Conservation (phyloP, 257 asterid species). For the Primulina huaijiensis region DNA sequence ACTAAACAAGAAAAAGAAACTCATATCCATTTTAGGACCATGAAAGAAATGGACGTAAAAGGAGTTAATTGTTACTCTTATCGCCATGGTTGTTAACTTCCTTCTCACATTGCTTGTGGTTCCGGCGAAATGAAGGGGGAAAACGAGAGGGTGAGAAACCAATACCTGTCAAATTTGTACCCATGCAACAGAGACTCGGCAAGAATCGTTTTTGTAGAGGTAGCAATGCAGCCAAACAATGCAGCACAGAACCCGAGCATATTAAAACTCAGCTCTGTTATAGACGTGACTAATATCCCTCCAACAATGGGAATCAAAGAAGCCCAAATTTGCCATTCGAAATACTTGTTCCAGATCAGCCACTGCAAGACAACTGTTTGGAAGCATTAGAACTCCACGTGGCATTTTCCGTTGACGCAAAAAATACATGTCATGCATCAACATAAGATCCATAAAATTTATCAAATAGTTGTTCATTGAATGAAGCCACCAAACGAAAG, state of each 20-base stretch:
- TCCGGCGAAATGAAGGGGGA: background rate
- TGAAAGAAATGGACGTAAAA: background rate
- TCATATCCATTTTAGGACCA: background rate
- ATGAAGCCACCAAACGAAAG: background rate
- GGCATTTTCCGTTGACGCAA: background rate
- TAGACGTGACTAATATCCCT: conserved; percentile 70
- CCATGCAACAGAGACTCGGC: conserved; percentile 79
- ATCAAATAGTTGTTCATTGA: background rate
- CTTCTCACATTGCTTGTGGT: background rate
- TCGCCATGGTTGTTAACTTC: background rate
- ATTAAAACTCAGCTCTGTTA: conserved; percentile 80
- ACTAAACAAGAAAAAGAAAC: background rate
- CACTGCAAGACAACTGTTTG: conserved; percentile 68
- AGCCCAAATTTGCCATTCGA: conserved; percentile 77
- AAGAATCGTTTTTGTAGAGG: conserved; percentile 77
- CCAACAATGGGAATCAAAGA: conserved; percentile 81
- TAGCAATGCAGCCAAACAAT: conserved; percentile 74
- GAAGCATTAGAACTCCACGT: conserved; percentile 20
- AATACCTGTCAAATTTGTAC: conserved; percentile 74
- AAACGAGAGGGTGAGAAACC: background rate
- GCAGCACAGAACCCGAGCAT: conserved; percentile 78
- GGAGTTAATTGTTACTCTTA: background rate
- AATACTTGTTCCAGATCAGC: conserved; percentile 71
- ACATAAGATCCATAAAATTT: background rate
- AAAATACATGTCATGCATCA: no score